Conservation (phyloP, 1,284 basidiomycete genomes). For the Pisolithus thermaeus region DNA sequence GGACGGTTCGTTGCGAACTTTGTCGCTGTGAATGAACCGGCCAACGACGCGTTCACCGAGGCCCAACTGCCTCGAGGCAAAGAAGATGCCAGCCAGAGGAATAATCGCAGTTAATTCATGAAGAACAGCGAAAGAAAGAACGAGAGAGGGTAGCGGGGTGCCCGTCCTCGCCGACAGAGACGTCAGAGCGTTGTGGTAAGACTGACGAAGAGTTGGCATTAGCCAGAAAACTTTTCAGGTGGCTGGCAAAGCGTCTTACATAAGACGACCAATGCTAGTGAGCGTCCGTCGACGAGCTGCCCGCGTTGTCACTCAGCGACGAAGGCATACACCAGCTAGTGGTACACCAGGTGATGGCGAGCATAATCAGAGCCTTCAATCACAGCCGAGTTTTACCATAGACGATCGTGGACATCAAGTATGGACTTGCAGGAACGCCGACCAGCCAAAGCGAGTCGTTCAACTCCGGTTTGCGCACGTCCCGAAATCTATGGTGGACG, state of each 20-base stretch:
- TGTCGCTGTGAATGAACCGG: conserved; percentile 14
- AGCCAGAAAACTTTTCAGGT: conserved; percentile 3
- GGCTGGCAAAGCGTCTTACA: neutral
- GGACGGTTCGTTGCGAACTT: conserved; percentile 9
- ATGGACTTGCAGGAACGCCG: conserved; percentile 3
- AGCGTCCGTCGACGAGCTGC: neutral
- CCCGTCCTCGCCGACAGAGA: conserved; percentile 58
- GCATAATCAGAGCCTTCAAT: neutral
- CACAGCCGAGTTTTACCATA: conserved; percentile 14
- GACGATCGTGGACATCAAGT: conserved; percentile 19
- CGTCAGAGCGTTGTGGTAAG: conserved; percentile 50
- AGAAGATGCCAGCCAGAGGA: conserved; percentile 76
- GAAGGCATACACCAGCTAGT: neutral
- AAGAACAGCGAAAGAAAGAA: conserved; percentile 76
- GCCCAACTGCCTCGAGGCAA: conserved; percentile 61
- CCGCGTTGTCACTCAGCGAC: neutral
- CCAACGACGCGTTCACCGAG: conserved; percentile 65
- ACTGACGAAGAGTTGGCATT: conserved; percentile 26
- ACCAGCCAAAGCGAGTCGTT: conserved; percentile 21
- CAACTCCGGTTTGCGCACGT: conserved; percentile 29
- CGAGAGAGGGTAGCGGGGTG: conserved; percentile 70
- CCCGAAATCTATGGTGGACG: conserved; percentile 37
- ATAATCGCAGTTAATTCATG: conserved; percentile 85
- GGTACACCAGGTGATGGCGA: neutral
- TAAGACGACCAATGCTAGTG: neutral